Evolutionary conservation across 345 rosid species (phyloP).

Genomic region (Hevea brasiliensis): DNA sequence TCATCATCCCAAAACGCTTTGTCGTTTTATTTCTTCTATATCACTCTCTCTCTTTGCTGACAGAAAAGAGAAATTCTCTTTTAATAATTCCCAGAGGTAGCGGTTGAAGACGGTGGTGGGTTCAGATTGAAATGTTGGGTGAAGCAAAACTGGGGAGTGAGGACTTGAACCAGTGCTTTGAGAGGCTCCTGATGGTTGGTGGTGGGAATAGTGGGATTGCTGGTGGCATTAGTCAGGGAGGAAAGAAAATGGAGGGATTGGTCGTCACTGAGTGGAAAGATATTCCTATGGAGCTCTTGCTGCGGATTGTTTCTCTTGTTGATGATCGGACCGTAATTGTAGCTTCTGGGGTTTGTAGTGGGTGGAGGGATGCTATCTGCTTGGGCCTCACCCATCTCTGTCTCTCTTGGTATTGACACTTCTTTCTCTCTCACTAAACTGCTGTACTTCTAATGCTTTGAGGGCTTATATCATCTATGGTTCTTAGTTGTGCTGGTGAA

Average conservation of each 20-base stretch:
- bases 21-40: not conserved
- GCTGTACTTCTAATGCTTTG: not conserved
- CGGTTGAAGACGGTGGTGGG: slow-evolving; percentile 26
- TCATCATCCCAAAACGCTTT: not conserved
- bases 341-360: slow-evolving; percentile 86
- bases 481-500: not conserved
- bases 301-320: slow-evolving; percentile 70
- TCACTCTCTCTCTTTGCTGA: slow-evolving; percentile 22
- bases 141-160: slow-evolving; percentile 35
- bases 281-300: slow-evolving; percentile 78
- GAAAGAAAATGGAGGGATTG: slow-evolving; percentile 43
- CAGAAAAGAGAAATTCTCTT: slow-evolving; percentile 31
- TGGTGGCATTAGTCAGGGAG: slow-evolving; percentile 9
- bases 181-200: slow-evolving; percentile 52
- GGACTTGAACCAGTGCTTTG: slow-evolving; percentile 62
- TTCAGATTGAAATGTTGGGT: slow-evolving; percentile 33
- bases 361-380: slow-evolving; percentile 89
- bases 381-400: slow-evolving; percentile 75
- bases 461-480: not conserved
- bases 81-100: not conserved
- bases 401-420: slow-evolving; percentile 65
- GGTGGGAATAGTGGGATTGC: slow-evolving; percentile 21
- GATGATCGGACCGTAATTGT: slow-evolving; percentile 68
- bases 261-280: slow-evolving; percentile 78
- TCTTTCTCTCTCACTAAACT: not conserved